Evolutionary conservation across 2,329 filamentous ascomycete genomes (phyloP).

Genomic region (Ceratocystis papillata): DNA sequence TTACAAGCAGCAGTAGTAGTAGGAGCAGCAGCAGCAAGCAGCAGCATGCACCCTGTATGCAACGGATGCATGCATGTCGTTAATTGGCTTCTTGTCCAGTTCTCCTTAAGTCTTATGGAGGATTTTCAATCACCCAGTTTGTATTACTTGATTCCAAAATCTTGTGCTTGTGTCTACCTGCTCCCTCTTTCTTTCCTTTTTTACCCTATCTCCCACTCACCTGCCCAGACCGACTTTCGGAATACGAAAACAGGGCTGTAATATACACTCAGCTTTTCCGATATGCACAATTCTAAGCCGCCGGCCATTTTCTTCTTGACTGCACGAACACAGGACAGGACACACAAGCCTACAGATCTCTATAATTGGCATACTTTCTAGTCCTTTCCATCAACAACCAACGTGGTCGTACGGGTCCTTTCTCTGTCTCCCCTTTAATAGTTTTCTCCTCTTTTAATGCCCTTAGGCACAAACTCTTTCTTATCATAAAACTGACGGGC

Average conservation of each 20-base stretch:
- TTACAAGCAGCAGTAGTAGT: background rate
- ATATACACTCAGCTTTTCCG: background rate
- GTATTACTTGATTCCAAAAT: background rate
- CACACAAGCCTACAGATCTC: background rate
- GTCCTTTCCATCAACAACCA: background rate
- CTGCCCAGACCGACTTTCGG: background rate
- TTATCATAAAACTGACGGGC: background rate
- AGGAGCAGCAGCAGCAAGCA: background rate
- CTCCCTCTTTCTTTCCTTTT: background rate
- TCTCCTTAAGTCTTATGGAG: no score
- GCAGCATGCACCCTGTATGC: background rate
- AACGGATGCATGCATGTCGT: background rate
- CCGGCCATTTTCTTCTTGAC: constrained; percentile 4
- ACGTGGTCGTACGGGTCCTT: background rate
- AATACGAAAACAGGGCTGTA: constrained; percentile 10
- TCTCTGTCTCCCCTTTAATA: background rate
- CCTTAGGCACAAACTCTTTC: background rate
- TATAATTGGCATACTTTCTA: constrained; percentile 1
- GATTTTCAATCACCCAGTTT: background rate
- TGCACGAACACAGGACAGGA: background rate
- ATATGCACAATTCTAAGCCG: background rate
- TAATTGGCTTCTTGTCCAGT: background rate
- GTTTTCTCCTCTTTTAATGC: background rate
- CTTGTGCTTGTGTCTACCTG: background rate
- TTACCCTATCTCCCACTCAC: no score